phyloP scores from a whole-genome alignment of 306 rosid species.

The Delonix regia region DNA sequence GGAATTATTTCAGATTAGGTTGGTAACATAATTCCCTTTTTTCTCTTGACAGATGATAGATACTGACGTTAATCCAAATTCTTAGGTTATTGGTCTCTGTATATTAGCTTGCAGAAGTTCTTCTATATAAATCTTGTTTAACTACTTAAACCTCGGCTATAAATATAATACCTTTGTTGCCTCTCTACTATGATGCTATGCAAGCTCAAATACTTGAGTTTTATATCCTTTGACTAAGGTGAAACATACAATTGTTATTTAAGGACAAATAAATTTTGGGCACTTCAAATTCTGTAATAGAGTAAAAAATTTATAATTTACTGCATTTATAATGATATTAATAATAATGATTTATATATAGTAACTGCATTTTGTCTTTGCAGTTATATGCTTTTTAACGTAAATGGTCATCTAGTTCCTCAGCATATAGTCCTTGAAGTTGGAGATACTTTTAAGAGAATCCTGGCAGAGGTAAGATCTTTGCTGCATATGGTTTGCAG shows the following conservation, averaged over 20 bases:
- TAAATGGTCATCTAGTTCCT: conserved; percentile 75
- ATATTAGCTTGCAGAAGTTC: not conserved
- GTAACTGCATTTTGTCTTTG: conserved; percentile 35
- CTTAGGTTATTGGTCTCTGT: not conserved
- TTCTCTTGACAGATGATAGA: not conserved
- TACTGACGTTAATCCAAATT: not conserved
- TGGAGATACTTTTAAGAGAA: conserved; percentile 71
- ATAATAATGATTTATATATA: not conserved
- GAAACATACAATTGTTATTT: not conserved
- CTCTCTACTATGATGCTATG: not conserved
- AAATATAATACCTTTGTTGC: not conserved
- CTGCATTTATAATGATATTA: not conserved
- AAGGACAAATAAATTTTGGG: not conserved
- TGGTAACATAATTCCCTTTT: not conserved
- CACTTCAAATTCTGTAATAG: conserved; percentile 2
- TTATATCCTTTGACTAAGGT: not conserved
- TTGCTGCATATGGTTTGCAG: conserved; percentile 13
- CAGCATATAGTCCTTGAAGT: conserved; percentile 67
- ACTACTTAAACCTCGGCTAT: not conserved
- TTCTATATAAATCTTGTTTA: not conserved
- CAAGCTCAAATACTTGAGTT: not conserved
- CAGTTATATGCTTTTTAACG: conserved; percentile 73
- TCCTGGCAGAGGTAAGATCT: conserved; percentile 61
- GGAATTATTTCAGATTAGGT: not conserved
- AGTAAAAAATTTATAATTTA: not conserved